Evolutionary conservation across 495 filamentous ascomycete genomes (phyloP), one percentile per base, ranked within the genome.

Genomic region (Penicillium canariense): DNA sequence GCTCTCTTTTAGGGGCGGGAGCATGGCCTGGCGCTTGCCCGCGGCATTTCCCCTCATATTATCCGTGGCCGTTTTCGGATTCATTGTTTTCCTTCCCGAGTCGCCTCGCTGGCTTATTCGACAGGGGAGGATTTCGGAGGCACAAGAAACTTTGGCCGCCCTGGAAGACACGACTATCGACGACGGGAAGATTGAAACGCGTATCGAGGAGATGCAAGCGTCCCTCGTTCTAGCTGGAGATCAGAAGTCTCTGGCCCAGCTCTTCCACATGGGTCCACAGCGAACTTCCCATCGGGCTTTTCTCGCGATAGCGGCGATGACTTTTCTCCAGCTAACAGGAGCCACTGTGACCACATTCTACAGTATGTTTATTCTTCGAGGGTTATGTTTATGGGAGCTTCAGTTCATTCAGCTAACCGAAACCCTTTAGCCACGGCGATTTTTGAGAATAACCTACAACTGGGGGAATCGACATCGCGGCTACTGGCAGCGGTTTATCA

Each of bases 21-120:
- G 61, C 18, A 54, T 76, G n/a, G 62, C 73, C 6, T 82, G 79
- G 79, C 65, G 79, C 20, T 65, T 82, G 20, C 80, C 80, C 1
- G 63, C 79, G 4, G 77, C 73, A 3, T 73, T 81, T 40, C 74
- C 79, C 30, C 65, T 76, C 55, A 14, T 69, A 15, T 59, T 53
- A 31, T 81, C 59, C 0, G 3, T 53, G 4, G 30, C 47, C 10
- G 50, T 67, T 20, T 18, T 67, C 3, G 28, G 27, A 1, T 81
- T 80, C 58, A 61, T 72, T 0, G 62, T 62, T 15, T 56, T 68
- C 26, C 63, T 76, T 18, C 72, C 76, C 0, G 73, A 77, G 40
- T 77, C 73, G 2, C 77, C 76, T 18, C 70, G 77, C 4, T 79
- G 73, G 75, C 61, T 79, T 2, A 62, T 79, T 36, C 68, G 66